Evolutionary conservation across 108 stramenopile species (phyloP), one percentile per base, ranked within the genome.

Genomic region (Parietichytrium sp.): DNA sequence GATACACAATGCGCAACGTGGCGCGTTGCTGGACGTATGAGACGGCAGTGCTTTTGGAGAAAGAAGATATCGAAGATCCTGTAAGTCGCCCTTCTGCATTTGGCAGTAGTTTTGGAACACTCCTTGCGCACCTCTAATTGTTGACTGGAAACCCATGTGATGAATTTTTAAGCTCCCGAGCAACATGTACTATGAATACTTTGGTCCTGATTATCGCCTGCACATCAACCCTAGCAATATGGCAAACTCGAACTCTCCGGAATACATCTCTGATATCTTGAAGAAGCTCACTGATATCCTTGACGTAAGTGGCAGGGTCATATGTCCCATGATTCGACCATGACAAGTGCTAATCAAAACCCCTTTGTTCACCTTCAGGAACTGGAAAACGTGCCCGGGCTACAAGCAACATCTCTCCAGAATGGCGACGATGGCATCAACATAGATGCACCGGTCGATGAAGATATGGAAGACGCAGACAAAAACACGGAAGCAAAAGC

Each of bases 181-280:
- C 87, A 98, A 97, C 83, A 96, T 98, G 82, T 99, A 99, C 88
- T 97, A 96, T 83, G 97, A 98, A 88, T 99, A 98, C 89, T 99
- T 93, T 87, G 96, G 96, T 30, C 98, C 98, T 3, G 98, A 99
- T 82, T 98, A 97, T 87, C 88, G 93, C 49, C 88, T 99, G 53
- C 96, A 99, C 84, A 84, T 99, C 54, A 96, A 95, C 12, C 93
- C 94, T 6, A 92, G 89, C 83, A 97, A 97, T 87, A 97, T 98
- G 98, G 96, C 95, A 82, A 98, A 99, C 86, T 87, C 94, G 51
- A 99, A 99, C 87, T 92, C 92, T 6, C 84, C 84, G 31, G 88
- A 93, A 49, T 95, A 82, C 42, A 49, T 82, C 13, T 23, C 61
- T 30, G 3, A 20, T 6, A 27, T 80, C 61, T 36, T 15, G 3